These are phyloP conservation scores for Silene uniflora DNA, from an alignment of 148 eudicot genomes.

Conservation along the genomic window DNA sequence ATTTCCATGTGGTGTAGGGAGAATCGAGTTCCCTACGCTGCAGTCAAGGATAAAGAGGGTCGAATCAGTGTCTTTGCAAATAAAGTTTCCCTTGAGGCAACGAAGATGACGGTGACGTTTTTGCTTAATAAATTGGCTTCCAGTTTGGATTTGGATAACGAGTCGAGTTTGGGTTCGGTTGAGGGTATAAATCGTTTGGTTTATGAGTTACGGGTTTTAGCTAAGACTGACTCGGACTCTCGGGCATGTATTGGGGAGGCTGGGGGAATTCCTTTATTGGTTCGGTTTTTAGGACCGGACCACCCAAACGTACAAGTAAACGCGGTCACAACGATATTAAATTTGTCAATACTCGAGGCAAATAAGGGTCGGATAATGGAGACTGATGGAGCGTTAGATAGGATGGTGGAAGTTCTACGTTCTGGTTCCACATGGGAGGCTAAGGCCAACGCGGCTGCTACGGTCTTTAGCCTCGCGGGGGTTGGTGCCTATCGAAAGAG, in stretches of 20 bases:
- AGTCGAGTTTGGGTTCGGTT: constrained; percentile 12
- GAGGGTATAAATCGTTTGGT: constrained; percentile 50
- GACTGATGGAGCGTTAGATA: constrained; percentile 60
- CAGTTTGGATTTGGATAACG: constrained; percentile 16
- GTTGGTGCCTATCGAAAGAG: constrained; percentile 48
- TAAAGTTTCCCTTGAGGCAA: no score
- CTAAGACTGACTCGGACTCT: constrained; percentile 72
- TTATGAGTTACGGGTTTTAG: constrained; percentile 75
- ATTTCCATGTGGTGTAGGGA: no score
- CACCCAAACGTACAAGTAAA: constrained; percentile 65
- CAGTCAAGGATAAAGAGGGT: no score
- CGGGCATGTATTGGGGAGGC: constrained; percentile 75
- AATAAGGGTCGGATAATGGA: constrained; percentile 77
- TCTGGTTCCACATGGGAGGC: constrained; percentile 91
- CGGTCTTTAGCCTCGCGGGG: constrained; percentile 66
- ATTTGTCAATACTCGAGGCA: constrained; percentile 66
- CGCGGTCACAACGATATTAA: constrained; percentile 74
- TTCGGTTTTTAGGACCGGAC: constrained; percentile 44
- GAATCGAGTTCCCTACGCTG: no score
- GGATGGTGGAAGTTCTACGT: constrained; percentile 70
- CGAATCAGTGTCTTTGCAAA: no score
- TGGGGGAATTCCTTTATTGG: constrained; percentile 58
- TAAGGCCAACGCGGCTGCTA: constrained; percentile 88
- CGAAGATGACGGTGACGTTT: constrained; percentile 62
- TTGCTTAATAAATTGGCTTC: constrained; percentile 42